Base-by-base conservation (phyloP, 306 rosid genomes). In the Crotalaria pallida region DNA sequence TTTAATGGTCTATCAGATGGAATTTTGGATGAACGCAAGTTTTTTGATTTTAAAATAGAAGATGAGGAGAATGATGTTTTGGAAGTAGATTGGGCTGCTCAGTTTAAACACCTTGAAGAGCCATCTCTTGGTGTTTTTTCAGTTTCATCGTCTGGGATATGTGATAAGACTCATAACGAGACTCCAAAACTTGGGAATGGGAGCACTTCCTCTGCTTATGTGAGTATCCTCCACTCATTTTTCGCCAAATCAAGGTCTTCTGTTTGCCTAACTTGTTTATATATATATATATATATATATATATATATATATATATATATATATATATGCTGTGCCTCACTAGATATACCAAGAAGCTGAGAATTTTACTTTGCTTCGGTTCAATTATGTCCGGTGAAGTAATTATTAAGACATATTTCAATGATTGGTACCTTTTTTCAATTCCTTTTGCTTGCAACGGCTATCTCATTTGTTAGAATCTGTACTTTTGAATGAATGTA, bases 71-170 rank as follows among this genome's bases (percentile, higher is more conserved):
- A 27, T 58, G 71, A 65, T 71, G 72, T 52, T 38, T 75, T 26
- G 47, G 89, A 70, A 15, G 84, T 81, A 18, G 91, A 87, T 77
- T 90, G 97, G 96, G 77, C 67, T 69, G 69, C 83, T 23, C 77
- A 80, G 51, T 76, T 90, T 13, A 86, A 86, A 17, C 33, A 16
- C 40, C 71, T 84, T 40, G 97, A 90, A 24, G 88, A 83, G 7
- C 88, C 96, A 6, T 40, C 76, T 21, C 65, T 80, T 40, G 92
- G 85, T 70, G 49, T 69, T 41, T 77, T 84, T 15, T 40, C 84
- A 2, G 15, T 68, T 8, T 27, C 75, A 3, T 24, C 86, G 6
- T 52, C 61, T 33, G 85, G 57, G 19, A 13, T 44, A 19, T 31
- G 41, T 45, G 53, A 53, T 27, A 62, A 71, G 21, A 31, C 52